phyloP scores from a whole-genome alignment of 208 protist species.

The Tritrichomonas foetus region DNA sequence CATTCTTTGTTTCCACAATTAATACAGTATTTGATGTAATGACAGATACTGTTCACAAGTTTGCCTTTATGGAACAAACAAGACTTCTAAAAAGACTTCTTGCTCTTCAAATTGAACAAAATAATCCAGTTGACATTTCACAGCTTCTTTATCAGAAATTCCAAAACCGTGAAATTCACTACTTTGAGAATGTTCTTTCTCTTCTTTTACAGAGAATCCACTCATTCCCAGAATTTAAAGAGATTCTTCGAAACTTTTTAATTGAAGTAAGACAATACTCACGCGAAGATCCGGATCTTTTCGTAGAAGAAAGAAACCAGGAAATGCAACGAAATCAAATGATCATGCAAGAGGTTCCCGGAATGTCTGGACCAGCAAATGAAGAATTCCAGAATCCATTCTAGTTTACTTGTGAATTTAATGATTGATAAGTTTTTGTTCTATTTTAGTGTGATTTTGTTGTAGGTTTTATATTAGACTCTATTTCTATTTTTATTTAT shows the following conservation, averaged over 20 bases:
- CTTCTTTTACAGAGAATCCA: not conserved
- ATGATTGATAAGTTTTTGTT: not conserved
- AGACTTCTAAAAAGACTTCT: not conserved
- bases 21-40: not conserved
- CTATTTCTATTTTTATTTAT: not conserved
- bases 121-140: not conserved
- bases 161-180: not conserved
- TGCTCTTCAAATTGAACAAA: not conserved
- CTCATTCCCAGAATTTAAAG: not conserved
- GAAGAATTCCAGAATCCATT: not conserved
- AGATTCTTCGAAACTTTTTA: not conserved
- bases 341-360: not conserved
- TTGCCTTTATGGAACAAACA: not conserved
- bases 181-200: not conserved
- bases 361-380: not conserved
- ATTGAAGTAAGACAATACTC: not conserved
- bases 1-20: not conserved
- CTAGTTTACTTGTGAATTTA: not conserved
- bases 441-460: not conserved
- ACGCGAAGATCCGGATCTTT: not conserved
- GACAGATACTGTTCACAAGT: slow-evolving; percentile 26
- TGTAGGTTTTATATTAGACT: not conserved
- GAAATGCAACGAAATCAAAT: not conserved
- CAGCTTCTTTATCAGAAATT: not conserved
- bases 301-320: not conserved